Evolutionary conservation across 345 rosid genomes (phyloP), one percentile per base, ranked within the genome.

Genomic region (Limnanthes douglasii): DNA sequence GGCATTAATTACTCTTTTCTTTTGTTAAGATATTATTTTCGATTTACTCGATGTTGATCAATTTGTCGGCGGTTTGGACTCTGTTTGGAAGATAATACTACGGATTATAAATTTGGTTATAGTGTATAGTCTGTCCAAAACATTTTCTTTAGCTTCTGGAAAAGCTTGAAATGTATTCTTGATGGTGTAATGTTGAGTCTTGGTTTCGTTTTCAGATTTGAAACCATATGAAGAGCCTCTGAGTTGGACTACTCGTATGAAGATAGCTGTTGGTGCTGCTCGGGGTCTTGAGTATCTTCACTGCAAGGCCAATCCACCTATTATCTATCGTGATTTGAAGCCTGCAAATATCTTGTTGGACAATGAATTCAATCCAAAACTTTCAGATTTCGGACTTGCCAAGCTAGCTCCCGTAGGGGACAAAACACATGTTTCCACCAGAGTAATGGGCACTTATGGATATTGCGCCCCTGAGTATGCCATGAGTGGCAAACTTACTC

Each of bases 391-490:
- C 21, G 94, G 94, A 18, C 52, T 72, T 12, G 64, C 56, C n/a
- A 72, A 59, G 53, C 61, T 82, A 27, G 66, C 51, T 21, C 59
- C 71, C 3, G 63, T 66, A 37, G 57, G 68, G 15, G 71, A 70
- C 34, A 71, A 41, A 12, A 51, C 49, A 63, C 46, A n/a, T 34
- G 57, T 50, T 46, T 27, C 67, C 7, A 53, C 84, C 0, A 62
- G 80, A 21, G 63, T 65, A 14, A 65, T 72, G 90, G 83, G 74
- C 35, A 82, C 90, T 20, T 78, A 78, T 27, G 92, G 92, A 28
- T 78, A 78, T 36, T 65, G 71, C 2, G 83, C 95, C 1, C 95
- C 95, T 0, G 95, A 83, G 37, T 83, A 72, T 45, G 42, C 72
- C 0, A 70, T 70, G 57, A 57, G 70, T 4, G 75, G 79, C 30